These are phyloP conservation scores for Zygoascus tannicola DNA, from an alignment of 805 yeast species.

Conservation along the genomic window DNA sequence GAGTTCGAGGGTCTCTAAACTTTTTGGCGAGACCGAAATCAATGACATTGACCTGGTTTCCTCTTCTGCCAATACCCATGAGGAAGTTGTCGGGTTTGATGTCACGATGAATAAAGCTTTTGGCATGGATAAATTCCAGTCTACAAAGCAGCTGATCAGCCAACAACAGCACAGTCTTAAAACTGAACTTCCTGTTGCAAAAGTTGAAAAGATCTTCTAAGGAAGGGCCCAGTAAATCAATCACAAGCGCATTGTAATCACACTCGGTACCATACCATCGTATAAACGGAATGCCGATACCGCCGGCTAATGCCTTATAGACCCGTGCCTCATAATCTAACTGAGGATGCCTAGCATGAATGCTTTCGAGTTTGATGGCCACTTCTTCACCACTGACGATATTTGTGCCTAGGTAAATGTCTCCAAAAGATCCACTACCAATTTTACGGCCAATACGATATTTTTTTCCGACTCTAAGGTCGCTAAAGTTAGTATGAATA, in stretches of 20 bases:
- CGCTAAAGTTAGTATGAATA: too few species aligned
- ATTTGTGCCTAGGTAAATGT: constrained; percentile 87
- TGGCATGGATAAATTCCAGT: constrained; percentile 89
- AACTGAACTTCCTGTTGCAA: constrained; percentile 87
- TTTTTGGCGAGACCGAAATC: constrained; percentile 93
- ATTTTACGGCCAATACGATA: constrained; percentile 90
- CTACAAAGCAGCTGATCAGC: constrained; percentile 94
- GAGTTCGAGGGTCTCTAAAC: constrained; percentile 88
- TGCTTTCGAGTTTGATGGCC: constrained; percentile 87
- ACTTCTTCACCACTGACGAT: constrained; percentile 95
- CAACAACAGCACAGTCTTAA: constrained; percentile 82
- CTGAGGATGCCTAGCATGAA: constrained; percentile 91
- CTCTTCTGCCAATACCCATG: constrained; percentile 87
- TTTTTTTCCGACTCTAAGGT: constrained; percentile 75
- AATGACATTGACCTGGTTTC: constrained; percentile 89
- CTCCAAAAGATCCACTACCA: constrained; percentile 97
- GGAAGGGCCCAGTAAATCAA: constrained; percentile 90
- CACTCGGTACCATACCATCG: constrained; percentile 97
- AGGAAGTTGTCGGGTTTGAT: constrained; percentile 77
- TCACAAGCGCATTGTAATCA: constrained; percentile 94
- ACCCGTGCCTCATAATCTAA: constrained; percentile 95
- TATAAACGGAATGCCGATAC: constrained; percentile 93
- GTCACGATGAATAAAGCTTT: constrained; percentile 81
- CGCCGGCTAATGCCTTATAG: constrained; percentile 88
- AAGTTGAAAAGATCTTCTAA: constrained; percentile 92